Base-by-base conservation (phyloP, 345 rosid genomes). In the Lepidium sativum region DNA sequence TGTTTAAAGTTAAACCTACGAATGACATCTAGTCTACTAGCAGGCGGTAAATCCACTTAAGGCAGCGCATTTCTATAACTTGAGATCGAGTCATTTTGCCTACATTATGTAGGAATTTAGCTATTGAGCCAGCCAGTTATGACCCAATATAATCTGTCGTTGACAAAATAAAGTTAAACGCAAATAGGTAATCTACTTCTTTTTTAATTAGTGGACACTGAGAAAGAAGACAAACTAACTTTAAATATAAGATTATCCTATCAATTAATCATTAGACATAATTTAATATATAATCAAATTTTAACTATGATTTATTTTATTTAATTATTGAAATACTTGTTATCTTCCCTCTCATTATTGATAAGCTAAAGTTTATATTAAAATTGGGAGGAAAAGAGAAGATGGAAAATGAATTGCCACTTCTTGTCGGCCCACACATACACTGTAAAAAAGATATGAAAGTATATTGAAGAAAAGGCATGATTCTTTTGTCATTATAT, bases 401-500 rank as follows among this genome's bases (percentile, higher is more conserved):
- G 23, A 42, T 34, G 49, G 67, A 50, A 37, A 66, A 59, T 72
- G 51, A 66, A 34, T 43, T 72, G 33, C 61, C 67, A 41, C 71
- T 57, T 32, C 33, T 40, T 16, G 55, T 72, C 67, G 67, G 62
- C 38, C 71, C 71, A 65, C 67, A 35, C 61, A 65, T 21, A 3
- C 67, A 50, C 55, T 42, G 21, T 20, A 27, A 58, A 34, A 72
- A 53, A 23, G 7, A 5, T 29, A 40, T 25, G 27, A 53, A 29
- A 44, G 23, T 54, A 25, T 14, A 6, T 21, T 15, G 18, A 25
- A 9, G 4, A 63, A 60, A 65, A 42, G 15, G 41, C 27, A 25
- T 60, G 34, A 65, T 65, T 59, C 41, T 72, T 59, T 72, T 72
- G 72, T 66, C 67, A 59, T 33, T 43, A 51, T 59, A 27, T 51